A percentile compares a stretch with the other conserved stretches of the same genome.
phyloP scores from a whole-genome alignment of 148 eudicot genomes.

The Polygonum aviculare region DNA sequence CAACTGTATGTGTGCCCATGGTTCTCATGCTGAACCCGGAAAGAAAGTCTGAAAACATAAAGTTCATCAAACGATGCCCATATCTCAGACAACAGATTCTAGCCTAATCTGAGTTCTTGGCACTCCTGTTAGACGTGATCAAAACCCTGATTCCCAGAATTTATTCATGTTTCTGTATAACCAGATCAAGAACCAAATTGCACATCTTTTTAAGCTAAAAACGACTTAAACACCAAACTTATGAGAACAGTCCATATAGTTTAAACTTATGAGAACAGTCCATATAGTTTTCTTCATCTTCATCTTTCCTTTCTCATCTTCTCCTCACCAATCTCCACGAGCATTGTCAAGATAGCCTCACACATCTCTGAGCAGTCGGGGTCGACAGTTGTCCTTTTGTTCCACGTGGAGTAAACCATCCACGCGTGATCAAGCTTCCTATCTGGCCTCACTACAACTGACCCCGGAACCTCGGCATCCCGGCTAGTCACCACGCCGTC shows the following conservation, averaged over 20 bases:
- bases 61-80: neutral
- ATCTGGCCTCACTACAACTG: constrained; percentile 68
- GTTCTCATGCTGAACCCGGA: neutral
- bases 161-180: neutral
- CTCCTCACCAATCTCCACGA: constrained; percentile 54
- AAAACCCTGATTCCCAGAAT: too few species aligned
- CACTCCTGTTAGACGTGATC: too few species aligned
- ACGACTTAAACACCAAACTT: neutral
- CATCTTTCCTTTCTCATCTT: constrained; percentile 3
- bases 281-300: neutral
- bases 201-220: neutral
- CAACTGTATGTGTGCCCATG: too few species aligned
- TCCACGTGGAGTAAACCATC: constrained; percentile 94
- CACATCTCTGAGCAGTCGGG: constrained; percentile 78
- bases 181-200: neutral
- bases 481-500: constrained; percentile 88
- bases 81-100: too few species aligned
- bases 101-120: too few species aligned
- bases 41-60: neutral
- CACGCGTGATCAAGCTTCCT: constrained; percentile 80
- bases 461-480: constrained; percentile 95
- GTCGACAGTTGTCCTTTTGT: constrained; percentile 32
- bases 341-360: constrained; percentile 76
- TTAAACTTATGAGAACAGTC: neutral
- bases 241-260: neutral